Evolutionary conservation across 2,329 filamentous ascomycete genomes (phyloP).

Genomic region (Arachnomyces sp.): DNA sequence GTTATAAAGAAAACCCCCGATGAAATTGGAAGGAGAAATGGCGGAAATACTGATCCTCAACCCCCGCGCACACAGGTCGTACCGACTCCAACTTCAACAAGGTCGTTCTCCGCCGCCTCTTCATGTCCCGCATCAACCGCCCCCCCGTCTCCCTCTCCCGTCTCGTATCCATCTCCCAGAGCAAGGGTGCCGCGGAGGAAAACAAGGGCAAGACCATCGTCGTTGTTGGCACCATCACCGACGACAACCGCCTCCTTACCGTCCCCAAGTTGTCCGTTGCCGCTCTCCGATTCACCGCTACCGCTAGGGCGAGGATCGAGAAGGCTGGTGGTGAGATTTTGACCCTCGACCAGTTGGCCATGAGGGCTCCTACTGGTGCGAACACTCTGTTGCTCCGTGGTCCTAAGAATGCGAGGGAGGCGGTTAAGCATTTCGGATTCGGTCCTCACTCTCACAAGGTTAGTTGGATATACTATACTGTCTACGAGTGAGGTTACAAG

Average conservation of each 20-base stretch:
- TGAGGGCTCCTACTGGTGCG: conserved; percentile 87
- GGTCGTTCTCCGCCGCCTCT: conserved; percentile 91
- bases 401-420: conserved; percentile 96
- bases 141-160: conserved; percentile 90
- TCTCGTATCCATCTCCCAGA: conserved; percentile 57
- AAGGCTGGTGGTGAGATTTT: conserved; percentile 91
- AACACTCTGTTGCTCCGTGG: conserved; percentile 97
- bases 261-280: conserved; percentile 90
- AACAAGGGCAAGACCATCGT: conserved; percentile 71
- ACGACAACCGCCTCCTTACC: conserved; percentile 88
- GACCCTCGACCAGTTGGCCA: conserved; percentile 94
- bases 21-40: conserved; percentile 7
- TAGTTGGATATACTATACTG: conserved; percentile 24
- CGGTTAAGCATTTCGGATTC: conserved; percentile 98
- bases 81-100: conserved; percentile 99
- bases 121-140: conserved; percentile 98
- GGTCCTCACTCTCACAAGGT: conserved; percentile 98
- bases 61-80: conserved; percentile 53
- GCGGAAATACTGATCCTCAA: conserved; percentile 7
- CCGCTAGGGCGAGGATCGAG: conserved; percentile 84
- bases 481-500: neutral
- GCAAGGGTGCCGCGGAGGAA: conserved; percentile 42
- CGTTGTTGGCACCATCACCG: conserved; percentile 88
- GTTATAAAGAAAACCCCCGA: conserved; percentile 41
- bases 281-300: conserved; percentile 92